Evolutionary conservation across 345 rosid genomes (phyloP).

Genomic region (Mallotus nudiflorus): DNA sequence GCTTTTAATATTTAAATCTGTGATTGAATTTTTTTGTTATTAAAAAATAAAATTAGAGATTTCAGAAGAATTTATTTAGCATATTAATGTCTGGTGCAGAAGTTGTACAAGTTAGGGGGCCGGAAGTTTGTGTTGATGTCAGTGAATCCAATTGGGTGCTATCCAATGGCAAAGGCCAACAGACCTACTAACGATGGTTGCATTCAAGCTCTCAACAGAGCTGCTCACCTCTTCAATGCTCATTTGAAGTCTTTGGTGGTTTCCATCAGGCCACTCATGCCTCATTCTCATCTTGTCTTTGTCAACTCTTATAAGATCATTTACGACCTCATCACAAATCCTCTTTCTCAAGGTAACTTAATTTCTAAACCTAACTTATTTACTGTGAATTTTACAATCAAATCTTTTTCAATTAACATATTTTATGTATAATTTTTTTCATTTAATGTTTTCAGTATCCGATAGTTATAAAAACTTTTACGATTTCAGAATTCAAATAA

Average conservation of each 20-base stretch:
- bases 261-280: conserved; percentile 23
- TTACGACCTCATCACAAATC: conserved; percentile 38
- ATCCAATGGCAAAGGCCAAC: conserved; percentile 31
- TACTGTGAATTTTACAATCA: no score
- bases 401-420: no score
- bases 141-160: conserved; percentile 53
- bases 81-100: conserved; percentile 31
- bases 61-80: no score
- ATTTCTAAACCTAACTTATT: no score
- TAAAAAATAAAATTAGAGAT: no score
- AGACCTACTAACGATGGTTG: conserved; percentile 10
- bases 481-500: no score
- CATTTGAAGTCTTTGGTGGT: conserved; percentile 25
- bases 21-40: no score
- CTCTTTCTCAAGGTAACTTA: conserved; percentile 17
- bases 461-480: no score
- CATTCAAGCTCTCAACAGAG: conserved; percentile 38
- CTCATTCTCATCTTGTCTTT: conserved; percentile 34
- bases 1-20: no score
- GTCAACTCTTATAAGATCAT: conserved; percentile 52
- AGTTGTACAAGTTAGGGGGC: conserved; percentile 46
- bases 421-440: no score
- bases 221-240: conserved; percentile 52
- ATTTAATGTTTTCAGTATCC: no score
- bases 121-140: conserved; percentile 59